Evolutionary conservation across 2,329 filamentous ascomycete genomes (phyloP).

Genomic region (Eurotiales sp.): DNA sequence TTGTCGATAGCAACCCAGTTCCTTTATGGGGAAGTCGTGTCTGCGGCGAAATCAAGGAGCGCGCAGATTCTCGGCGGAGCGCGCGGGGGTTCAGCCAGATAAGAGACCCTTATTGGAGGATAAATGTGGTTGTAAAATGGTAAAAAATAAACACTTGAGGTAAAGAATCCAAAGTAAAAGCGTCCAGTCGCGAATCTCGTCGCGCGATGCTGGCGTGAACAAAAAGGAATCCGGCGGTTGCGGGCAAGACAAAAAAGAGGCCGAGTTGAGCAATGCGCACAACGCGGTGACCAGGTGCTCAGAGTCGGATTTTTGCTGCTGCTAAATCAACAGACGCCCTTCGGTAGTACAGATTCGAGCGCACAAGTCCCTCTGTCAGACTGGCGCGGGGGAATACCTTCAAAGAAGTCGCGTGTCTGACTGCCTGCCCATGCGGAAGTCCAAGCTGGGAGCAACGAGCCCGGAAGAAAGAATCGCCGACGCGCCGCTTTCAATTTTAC

Average conservation of each 20-base stretch:
- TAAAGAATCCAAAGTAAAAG: too few species aligned
- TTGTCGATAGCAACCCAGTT: too few species aligned
- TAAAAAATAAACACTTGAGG: too few species aligned
- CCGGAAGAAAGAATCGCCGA: neutral
- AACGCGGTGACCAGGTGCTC: neutral
- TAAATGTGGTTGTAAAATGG: too few species aligned
- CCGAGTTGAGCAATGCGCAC: conserved; percentile 6
- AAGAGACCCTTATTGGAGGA: neutral
- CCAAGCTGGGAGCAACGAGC: conserved; percentile 3
- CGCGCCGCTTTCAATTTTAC: conserved; percentile 8
- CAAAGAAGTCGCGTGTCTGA: neutral
- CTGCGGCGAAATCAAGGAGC: neutral
- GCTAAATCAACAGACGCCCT: too few species aligned
- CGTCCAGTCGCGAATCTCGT: neutral
- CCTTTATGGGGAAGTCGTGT: too few species aligned
- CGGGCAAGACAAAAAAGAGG: conserved; percentile 2
- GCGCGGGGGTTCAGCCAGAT: too few species aligned
- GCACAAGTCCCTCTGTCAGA: neutral
- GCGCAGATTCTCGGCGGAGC: conserved; percentile 3
- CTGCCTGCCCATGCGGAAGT: neutral
- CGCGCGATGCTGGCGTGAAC: neutral
- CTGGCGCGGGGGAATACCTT: neutral
- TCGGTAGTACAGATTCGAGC: too few species aligned
- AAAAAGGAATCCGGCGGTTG: neutral
- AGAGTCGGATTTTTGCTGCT: neutral